Evolutionary conservation across 257 asterid species (phyloP).

Genomic region (Fraxinus americana): DNA sequence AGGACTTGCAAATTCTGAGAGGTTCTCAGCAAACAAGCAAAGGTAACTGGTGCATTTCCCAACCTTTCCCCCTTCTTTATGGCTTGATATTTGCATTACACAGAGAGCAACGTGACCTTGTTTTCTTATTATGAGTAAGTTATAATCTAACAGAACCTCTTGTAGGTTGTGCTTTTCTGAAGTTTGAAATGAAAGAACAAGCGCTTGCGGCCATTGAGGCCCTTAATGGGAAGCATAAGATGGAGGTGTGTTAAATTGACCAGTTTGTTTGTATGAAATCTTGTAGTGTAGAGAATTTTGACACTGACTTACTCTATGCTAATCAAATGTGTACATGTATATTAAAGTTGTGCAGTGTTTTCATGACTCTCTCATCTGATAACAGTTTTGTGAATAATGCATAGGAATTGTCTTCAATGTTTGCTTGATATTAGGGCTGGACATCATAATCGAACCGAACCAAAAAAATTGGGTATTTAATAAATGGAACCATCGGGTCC

Average conservation of each 20-base stretch:
- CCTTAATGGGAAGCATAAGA: slow-evolving; percentile 88
- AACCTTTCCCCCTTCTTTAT: not conserved
- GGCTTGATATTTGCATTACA: slow-evolving; percentile 13
- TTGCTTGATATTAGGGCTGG: not conserved
- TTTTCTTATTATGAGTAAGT: slow-evolving; percentile 11
- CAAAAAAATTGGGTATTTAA: no score
- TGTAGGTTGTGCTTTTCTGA: slow-evolving; percentile 91
- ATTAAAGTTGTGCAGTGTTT: slow-evolving; percentile 15
- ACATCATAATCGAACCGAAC: no score
- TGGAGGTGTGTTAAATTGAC: slow-evolving; percentile 66
- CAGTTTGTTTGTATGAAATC: slow-evolving; percentile 15
- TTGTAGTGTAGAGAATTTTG: slow-evolving; percentile 8
- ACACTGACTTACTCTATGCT: not conserved
- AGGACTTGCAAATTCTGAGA: slow-evolving; percentile 85
- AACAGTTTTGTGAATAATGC: slow-evolving; percentile 13
- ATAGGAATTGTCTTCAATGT: not conserved
- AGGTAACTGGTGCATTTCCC: slow-evolving; percentile 48
- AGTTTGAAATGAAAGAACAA: slow-evolving; percentile 88
- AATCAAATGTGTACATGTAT: slow-evolving; percentile 26
- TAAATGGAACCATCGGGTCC: no score
- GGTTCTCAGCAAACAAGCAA: slow-evolving; percentile 93
- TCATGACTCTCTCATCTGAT: not conserved
- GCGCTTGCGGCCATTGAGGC: slow-evolving; percentile 89
- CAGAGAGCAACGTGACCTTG: not conserved
- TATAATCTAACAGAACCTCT: slow-evolving; percentile 17